phyloP scores from a whole-genome alignment of 306 rosid species.

The barrel medic (Medicago truncatula) region MtrunA17r5.0-ANR NC_053042.1:10140501-10141000 shows the following conservation, averaged over 20 bases:
- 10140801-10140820: conserved; percentile 42
- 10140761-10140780: conserved; percentile 93
- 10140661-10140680: conserved; percentile 80
- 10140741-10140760: conserved; percentile 98
- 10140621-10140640: conserved; percentile 13
- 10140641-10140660: conserved; percentile 38
- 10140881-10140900: conserved; percentile 23
- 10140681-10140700: conserved; percentile 99
- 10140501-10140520: conserved; percentile 98
- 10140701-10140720: conserved; percentile 84
- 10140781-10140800: conserved; percentile 84
- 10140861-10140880: conserved; percentile 7
- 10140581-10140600: not conserved
- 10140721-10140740: conserved; percentile 98
- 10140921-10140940: too few relatives aligned
- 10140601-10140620: conserved; percentile 4
- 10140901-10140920: not conserved
- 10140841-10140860: conserved; percentile 42
- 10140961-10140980: too few relatives aligned
- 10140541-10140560: conserved; percentile 91
- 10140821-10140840: conserved; percentile 43
- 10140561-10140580: conserved; percentile 59
- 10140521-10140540: conserved; percentile 92
- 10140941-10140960: too few relatives aligned
- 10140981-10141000: too few relatives aligned